These are phyloP conservation scores for Musa balbisiana DNA, from an alignment of 202 grass and related monocot genomes.

Conservation along the genomic window DNA sequence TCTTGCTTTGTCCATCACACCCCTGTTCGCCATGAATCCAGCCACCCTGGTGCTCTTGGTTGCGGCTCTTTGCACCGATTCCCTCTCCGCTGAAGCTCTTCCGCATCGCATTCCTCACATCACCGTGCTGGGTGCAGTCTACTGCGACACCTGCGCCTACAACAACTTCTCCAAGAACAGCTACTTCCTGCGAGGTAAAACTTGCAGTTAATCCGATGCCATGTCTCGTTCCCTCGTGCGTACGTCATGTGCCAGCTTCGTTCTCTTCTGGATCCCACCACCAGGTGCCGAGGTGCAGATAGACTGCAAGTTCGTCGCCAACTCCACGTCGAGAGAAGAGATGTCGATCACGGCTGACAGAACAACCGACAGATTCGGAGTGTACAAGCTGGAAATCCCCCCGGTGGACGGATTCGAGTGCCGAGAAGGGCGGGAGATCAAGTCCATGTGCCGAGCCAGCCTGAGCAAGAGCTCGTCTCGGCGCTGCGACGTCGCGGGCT, in stretches of 20 bases:
- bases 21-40: constrained; percentile 20
- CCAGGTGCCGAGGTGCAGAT: constrained; percentile 74
- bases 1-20: not conserved
- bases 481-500: constrained; percentile 65
- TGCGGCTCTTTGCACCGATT: not conserved
- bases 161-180: constrained; percentile 93
- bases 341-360: constrained; percentile 80
- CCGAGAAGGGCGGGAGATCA: constrained; percentile 65
- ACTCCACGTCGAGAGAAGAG: constrained; percentile 46
- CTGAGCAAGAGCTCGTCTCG: constrained; percentile 56
- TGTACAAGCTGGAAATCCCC: constrained; percentile 90
- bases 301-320: constrained; percentile 80
- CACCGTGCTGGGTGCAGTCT: constrained; percentile 86
- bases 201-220: too few species aligned
- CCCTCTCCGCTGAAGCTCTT: not conserved
- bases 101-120: constrained; percentile 48
- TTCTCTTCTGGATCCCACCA: not conserved
- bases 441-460: constrained; percentile 69
- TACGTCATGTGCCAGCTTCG: not conserved
- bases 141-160: constrained; percentile 87
- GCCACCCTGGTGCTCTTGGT: not conserved
- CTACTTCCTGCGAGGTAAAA: constrained; percentile 86
- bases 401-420: constrained; percentile 72
- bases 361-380: constrained; percentile 72
- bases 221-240: too few species aligned